A percentile compares a stretch with the other conserved stretches of the same genome.
Evolutionary conservation across 2,329 filamentous ascomycete genomes (phyloP).

Genomic region (Fusarium clavum): DNA sequence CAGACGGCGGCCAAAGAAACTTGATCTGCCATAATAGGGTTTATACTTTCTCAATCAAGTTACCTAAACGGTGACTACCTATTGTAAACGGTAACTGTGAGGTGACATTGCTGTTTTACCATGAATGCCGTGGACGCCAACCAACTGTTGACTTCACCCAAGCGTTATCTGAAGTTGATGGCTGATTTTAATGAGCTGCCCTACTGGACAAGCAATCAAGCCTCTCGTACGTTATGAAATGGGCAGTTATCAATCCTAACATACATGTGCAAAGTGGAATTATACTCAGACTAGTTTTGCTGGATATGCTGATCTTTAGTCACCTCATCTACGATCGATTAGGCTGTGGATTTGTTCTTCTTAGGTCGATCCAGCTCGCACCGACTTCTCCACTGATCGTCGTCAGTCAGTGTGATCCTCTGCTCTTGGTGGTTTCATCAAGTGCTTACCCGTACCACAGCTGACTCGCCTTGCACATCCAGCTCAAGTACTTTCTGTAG

Average conservation of each 20-base stretch:
- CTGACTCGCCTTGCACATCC: conserved; percentile 23
- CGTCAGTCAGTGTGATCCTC: conserved; percentile 13
- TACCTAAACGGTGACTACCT: conserved; percentile 14
- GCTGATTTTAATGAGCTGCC: neutral
- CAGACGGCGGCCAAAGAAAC: conserved; percentile 25
- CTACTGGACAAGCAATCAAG: neutral
- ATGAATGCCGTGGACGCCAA: neutral
- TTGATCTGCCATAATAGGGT: conserved; percentile 13
- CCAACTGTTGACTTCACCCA: neutral
- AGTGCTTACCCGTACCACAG: neutral
- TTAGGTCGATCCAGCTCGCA: conserved; percentile 11
- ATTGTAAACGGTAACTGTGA: conserved; percentile 22
- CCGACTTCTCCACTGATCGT: conserved; percentile 30
- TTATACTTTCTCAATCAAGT: conserved; percentile 10
- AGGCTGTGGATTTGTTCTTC: conserved; percentile 12
- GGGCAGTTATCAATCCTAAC: neutral
- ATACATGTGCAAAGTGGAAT: neutral
- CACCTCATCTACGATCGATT: conserved; percentile 35
- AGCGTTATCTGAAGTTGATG: neutral
- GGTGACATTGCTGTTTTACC: conserved; percentile 21
- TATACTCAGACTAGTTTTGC: neutral
- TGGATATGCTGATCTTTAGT: conserved; percentile 20
- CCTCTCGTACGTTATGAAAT: conserved; percentile 25
- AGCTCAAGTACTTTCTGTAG: neutral
- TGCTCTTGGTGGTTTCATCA: conserved; percentile 13